phyloP scores from a whole-genome alignment of 768 basidiomycete genomes.

The Trametes cingulata region DNA sequence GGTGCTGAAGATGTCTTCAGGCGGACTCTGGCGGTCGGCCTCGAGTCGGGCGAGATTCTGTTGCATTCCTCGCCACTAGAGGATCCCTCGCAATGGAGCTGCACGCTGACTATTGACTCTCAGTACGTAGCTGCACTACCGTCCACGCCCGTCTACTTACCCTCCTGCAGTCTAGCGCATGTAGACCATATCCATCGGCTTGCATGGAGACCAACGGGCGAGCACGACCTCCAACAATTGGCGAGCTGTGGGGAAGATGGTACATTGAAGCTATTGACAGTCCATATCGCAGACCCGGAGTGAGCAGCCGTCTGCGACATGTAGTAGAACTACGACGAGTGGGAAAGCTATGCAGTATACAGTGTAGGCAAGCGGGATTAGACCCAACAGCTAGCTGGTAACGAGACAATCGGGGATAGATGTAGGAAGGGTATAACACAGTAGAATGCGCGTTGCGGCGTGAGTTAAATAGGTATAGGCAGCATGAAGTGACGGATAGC shows the following conservation, averaged over 20 bases:
- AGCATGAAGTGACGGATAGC: conserved; percentile 34
- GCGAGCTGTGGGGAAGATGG: conserved; percentile 94
- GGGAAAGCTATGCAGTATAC: conserved; percentile 60
- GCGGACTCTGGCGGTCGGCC: conserved; percentile 74
- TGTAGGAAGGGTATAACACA: conserved; percentile 72
- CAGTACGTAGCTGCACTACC: conserved; percentile 41
- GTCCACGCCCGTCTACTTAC: conserved; percentile 11
- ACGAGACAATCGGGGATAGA: conserved; percentile 58
- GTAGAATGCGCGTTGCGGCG: conserved; percentile 45
- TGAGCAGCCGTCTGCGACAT: conserved; percentile 46
- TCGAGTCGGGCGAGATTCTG: conserved; percentile 78
- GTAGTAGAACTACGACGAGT: conserved; percentile 25
- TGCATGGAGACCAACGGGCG: conserved; percentile 65
- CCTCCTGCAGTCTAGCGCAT: conserved; percentile 59
- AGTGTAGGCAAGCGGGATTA: conserved; percentile 53
- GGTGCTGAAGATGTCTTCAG: conserved; percentile 28
- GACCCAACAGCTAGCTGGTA: conserved; percentile 50
- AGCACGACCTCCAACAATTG: conserved; percentile 44
- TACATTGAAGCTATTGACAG: conserved; percentile 75
- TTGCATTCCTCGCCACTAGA: conserved; percentile 49
- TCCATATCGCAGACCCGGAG: conserved; percentile 54
- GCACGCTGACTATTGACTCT: conserved; percentile 46
- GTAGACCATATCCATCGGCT: conserved; percentile 77
- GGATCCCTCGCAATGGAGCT: conserved; percentile 46
- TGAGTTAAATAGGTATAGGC: conserved; percentile 50